Evolutionary conservation across 1,284 basidiomycete genomes (phyloP).

Genomic region (Sparassis latifolia): DNA sequence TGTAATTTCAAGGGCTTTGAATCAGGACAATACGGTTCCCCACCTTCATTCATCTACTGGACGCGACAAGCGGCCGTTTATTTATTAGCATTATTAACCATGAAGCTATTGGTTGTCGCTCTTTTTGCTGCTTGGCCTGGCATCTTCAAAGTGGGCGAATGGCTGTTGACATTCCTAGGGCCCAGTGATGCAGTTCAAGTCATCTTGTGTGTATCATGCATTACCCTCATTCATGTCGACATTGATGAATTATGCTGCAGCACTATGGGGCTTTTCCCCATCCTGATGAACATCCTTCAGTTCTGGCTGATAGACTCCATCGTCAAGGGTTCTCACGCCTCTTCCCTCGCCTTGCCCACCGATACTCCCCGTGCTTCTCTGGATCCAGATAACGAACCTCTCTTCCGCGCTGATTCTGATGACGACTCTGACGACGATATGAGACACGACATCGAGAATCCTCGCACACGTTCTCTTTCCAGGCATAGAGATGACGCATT

Average conservation of each 20-base stretch:
- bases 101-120: conserved; percentile 84
- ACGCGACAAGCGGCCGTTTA: conserved; percentile 82
- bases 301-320: conserved; percentile 88
- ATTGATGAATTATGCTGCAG: conserved; percentile 28
- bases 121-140: conserved; percentile 69
- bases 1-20: conserved; percentile 72
- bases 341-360: conserved; percentile 32
- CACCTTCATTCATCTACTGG: conserved; percentile 74
- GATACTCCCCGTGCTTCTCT: conserved; percentile 23
- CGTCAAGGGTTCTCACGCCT: conserved; percentile 50
- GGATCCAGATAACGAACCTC: conserved; percentile 48
- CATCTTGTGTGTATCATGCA: conserved; percentile 57
- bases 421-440: conserved; percentile 42
- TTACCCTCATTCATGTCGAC: background rate
- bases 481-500: conserved; percentile 25
- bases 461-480: conserved; percentile 26
- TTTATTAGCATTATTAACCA: conserved; percentile 74
- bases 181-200: conserved; percentile 67
- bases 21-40: conserved; percentile 83
- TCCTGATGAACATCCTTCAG: conserved; percentile 88
- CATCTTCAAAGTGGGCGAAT: conserved; percentile 72
- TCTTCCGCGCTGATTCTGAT: conserved; percentile 43
- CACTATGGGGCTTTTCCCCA: conserved; percentile 90
- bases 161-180: conserved; percentile 79
- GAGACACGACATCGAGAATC: conserved; percentile 41